A percentile compares a stretch with the other conserved stretches of the same genome.
Conservation (phyloP, 2,329 filamentous ascomycete genomes). For the Xylariales sp. region DNA sequence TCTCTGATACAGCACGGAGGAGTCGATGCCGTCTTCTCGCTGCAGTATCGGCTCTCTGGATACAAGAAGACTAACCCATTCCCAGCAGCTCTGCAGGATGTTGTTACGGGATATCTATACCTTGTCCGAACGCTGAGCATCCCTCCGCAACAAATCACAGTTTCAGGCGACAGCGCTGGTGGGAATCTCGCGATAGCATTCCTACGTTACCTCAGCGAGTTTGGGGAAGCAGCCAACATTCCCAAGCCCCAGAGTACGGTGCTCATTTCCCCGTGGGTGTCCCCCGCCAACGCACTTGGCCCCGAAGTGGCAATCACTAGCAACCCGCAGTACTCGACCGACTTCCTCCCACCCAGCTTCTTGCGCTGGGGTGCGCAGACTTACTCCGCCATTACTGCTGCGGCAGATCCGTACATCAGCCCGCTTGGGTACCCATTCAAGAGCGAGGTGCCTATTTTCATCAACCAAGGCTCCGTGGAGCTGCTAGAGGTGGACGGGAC, state of each 20-base stretch:
- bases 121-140: conserved; percentile 32
- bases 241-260: conserved; percentile 29
- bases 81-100: conserved; percentile 42
- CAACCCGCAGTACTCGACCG: conserved; percentile 17
- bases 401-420: conserved; percentile 11
- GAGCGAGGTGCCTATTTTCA: conserved; percentile 16
- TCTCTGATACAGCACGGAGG: conserved; percentile 19
- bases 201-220: conserved; percentile 38
- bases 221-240: conserved; percentile 26
- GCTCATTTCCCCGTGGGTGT: conserved; percentile 23
- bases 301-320: conserved; percentile 14
- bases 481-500: conserved; percentile 33
- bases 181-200: conserved; percentile 36
- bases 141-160: conserved; percentile 29
- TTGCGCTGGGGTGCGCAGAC: conserved; percentile 32
- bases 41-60: conserved; percentile 40
- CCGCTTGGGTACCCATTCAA: conserved; percentile 17
- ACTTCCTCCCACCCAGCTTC: conserved; percentile 33
- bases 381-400: conserved; percentile 15
- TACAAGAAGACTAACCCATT: conserved; percentile 30
- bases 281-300: conserved; percentile 6
- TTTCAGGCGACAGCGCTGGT: conserved; percentile 42
- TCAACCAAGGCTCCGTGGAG: conserved; percentile 16
- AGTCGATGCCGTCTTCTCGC: conserved; percentile 31
- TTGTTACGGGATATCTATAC: conserved; percentile 35